Base-by-base conservation (phyloP, 116 monocot genomes). In the Zostera marina region DNA sequence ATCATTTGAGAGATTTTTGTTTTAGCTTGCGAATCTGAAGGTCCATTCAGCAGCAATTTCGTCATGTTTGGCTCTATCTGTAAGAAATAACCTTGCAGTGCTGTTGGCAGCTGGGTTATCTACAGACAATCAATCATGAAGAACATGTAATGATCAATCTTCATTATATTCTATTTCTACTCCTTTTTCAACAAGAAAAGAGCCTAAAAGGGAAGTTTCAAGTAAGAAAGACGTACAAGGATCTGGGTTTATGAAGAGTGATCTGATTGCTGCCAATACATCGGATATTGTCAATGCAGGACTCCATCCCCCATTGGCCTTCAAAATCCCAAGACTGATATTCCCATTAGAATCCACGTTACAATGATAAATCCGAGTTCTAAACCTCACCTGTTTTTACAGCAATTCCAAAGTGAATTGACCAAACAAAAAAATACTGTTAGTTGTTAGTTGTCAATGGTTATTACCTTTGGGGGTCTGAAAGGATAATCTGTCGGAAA, bases 281-380 rank as follows among this genome's bases (percentile, higher is more conserved):
- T 94, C 88, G 47, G 88, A 81, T 59, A 94, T 88, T 62, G 94
- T 94, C 14, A 76, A 54, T 24, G 94, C 85, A 22, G 94, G 94
- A 52, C 94, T 94, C 94, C 94, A 94, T 1, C 76, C 67, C 20
- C 20, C 49, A 11, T 44, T 59, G 40, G 75, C 84, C 44, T 76
- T 81, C 60, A 94, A 56, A 44, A 94, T 94, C 6, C 75, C 81
- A 48, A 94, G 61, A 57, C 63, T 84, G 14, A 88, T 52, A 38
- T 82, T 66, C 19, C 94, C 94, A 21, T 63, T n/a, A 22, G 84
- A 63, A 59, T 82, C 82, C 38, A 94, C 79, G 57, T 85, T 94
- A 66, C 94, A 84, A 68, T 94, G 94, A 61, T 82, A 94, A 32
- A 94, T 94, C 26, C 94, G 71, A 32, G 94, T 94, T 67, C 73